Percentiles rank a stretch among this genome's conserved stretches.
phyloP scores from a whole-genome alignment of 2,329 filamentous ascomycete species.

The Zymoseptoria pseudotritici region DNA sequence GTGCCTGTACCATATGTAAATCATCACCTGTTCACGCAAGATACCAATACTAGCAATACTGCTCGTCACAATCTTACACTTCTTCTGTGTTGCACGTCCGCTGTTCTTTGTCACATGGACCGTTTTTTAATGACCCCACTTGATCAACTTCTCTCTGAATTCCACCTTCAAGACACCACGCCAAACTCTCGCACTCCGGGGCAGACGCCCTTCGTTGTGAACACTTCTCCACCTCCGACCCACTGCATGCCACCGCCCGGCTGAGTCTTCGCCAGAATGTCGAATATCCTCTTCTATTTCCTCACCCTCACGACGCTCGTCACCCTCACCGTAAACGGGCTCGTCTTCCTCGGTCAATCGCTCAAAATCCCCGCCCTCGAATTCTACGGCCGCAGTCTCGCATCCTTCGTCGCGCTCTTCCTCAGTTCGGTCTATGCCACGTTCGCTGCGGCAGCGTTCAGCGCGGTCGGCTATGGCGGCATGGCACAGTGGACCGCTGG shows the following conservation, averaged over 20 bases:
- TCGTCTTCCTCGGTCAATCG: conserved; percentile 29
- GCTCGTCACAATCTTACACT: background rate
- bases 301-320: conserved; percentile 21
- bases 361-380: conserved; percentile 33
- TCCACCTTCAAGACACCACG: background rate
- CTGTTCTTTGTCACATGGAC: background rate
- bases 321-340: conserved; percentile 28
- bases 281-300: conserved; percentile 22
- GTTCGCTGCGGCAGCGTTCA: conserved; percentile 62
- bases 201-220: background rate
- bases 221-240: background rate
- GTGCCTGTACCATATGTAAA: conserved; percentile 6
- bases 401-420: conserved; percentile 35
- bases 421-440: conserved; percentile 63
- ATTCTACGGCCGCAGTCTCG: conserved; percentile 59
- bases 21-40: background rate
- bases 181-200: background rate
- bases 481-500: conserved; percentile 80
- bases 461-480: conserved; percentile 62
- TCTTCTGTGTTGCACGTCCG: background rate
- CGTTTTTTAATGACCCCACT: background rate
- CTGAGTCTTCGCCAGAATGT: conserved; percentile 9
- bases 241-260: background rate
- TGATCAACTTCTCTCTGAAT: background rate
- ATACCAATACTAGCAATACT: background rate